These are phyloP conservation scores for Tulasnella sp. DNA, from an alignment of 768 basidiomycete species.

Conservation along the genomic window DNA sequence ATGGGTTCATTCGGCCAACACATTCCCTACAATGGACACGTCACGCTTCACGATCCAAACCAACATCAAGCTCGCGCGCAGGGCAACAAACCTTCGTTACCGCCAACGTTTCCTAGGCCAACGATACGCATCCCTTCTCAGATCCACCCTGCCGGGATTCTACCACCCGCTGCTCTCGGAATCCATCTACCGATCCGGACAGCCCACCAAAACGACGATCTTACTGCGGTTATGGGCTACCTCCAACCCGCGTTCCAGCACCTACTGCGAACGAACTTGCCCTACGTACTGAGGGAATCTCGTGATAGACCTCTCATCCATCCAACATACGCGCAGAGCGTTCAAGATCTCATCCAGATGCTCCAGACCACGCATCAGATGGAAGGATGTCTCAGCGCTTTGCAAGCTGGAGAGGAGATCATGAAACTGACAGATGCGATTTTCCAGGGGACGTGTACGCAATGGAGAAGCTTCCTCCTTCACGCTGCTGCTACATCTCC, in stretches of 20 bases:
- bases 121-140: not conserved
- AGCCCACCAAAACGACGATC: not conserved
- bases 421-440: not conserved
- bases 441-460: not conserved
- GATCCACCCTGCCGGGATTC: conserved; percentile 2
- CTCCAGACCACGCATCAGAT: not conserved
- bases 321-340: conserved; percentile 10
- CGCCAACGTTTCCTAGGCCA: not conserved
- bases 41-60: not conserved
- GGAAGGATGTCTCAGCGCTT: not conserved
- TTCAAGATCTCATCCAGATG: not conserved
- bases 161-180: not conserved
- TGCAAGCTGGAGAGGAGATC: conserved; percentile 3
- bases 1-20: not conserved
- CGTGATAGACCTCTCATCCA: conserved; percentile 4
- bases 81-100: not conserved
- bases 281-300: not conserved
- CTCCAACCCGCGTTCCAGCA: conserved; percentile 16
- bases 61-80: not conserved
- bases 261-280: not conserved
- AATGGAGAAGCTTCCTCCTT: not conserved
- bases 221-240: not conserved
- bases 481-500: not conserved
- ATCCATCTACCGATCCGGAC: not conserved
- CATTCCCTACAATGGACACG: not conserved